Evolutionary conservation across 1,284 basidiomycete genomes (phyloP), one percentile per base, ranked within the genome.

Genomic region (Puccinia novopanici): DNA sequence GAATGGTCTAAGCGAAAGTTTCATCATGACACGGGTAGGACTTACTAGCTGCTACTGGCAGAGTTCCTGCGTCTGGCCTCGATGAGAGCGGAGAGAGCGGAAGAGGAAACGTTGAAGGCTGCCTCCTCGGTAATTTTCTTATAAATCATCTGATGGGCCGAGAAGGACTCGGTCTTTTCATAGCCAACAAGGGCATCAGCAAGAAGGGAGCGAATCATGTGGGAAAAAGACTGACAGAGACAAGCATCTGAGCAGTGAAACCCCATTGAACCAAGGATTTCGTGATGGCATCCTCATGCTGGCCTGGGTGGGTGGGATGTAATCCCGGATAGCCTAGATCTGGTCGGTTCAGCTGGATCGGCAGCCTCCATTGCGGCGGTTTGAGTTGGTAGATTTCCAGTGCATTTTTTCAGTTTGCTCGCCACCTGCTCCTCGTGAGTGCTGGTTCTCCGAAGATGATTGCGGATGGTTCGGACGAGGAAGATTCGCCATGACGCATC

Each of bases 221-320:
- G 12, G 15, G 40, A 82, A 87, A 73, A 89, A 34, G 50, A 86
- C 89, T 83, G 83, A 92, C 92, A 55, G 89, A 87, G 52, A 95
- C 91, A 34, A 90, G 87, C 22, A 88, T 87, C 40, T 88, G 87
- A 34, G 91, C 87, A 9, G 88, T 84, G 82, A 92, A 92, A 0
- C 96, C 96, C 84, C 89, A 89, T 87, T 92, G 92, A 81, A 98
- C 90, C 83, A 91, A 92, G 0, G 86, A 84, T 81, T 93, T 91
- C 0, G 92, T 91, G 78, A 97, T 87, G 4, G 90, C 86, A 84
- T 97, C 94, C 86, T 97, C 95, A 40, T 92, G 91, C 86, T 95
- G 93, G 9, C 90, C 90, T 22, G 92, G 90, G 75, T 90, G 88
- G 3, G 94, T 92, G 55, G 94, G 94, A 85, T 92, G 90, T 85